Conservation (phyloP, 1,139 yeast genomes). For the Tardiomyces digboiensis region DNA sequence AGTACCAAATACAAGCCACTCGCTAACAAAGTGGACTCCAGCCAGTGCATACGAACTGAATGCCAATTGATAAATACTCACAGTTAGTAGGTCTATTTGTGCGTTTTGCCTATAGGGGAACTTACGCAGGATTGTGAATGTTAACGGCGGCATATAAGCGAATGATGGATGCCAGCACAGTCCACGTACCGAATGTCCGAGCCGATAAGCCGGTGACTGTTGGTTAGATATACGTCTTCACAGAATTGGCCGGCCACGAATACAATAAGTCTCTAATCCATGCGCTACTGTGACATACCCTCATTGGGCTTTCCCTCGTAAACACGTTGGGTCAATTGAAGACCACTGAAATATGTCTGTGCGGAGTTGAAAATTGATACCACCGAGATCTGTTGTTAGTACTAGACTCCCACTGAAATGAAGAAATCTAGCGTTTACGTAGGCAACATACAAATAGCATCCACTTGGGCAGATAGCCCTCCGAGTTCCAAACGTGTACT, state of each 20-base stretch:
- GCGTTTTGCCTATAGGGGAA: conserved; percentile 11
- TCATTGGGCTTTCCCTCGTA: conserved; percentile 58
- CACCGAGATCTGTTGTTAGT: conserved; percentile 45
- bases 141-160: conserved; percentile 84
- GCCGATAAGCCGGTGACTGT: conserved; percentile 68
- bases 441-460: conserved; percentile 42
- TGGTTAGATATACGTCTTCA: conserved; percentile 2
- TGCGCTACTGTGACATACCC: conserved; percentile 20
- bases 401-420: too few relatives aligned
- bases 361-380: conserved; percentile 86
- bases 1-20: conserved; percentile 72
- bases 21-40: conserved; percentile 70
- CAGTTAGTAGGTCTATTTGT: conserved; percentile 5
- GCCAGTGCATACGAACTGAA: conserved; percentile 82
- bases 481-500: conserved; percentile 12
- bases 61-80: conserved; percentile 62
- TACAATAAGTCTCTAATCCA: too few relatives aligned
- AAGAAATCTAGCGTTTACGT: too few relatives aligned
- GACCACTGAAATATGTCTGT: conserved; percentile 76
- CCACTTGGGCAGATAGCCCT: conserved; percentile 60
- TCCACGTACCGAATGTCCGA: conserved; percentile 98
- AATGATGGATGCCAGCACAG: conserved; percentile 73
- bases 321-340: conserved; percentile 66
- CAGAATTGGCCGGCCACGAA: too few relatives aligned
- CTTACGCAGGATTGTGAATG: conserved; percentile 44